Evolutionary conservation across 192 early-diverging fungal genomes (phyloP).

Genomic region (Cladochytrium replicatum): DNA sequence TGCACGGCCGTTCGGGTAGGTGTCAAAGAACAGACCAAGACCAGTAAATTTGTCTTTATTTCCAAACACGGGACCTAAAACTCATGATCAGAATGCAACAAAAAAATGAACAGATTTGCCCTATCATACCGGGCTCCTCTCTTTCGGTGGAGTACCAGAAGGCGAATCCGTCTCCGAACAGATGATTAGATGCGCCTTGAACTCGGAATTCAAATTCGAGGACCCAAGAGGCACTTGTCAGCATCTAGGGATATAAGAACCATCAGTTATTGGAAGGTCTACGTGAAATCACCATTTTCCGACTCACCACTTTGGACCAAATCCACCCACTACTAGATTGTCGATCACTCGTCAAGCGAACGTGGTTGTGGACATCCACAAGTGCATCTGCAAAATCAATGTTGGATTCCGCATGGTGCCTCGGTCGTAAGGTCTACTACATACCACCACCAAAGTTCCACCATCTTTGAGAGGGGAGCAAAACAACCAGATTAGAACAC

Average conservation of each 20-base stretch:
- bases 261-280: neutral
- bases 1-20: conserved; percentile 64
- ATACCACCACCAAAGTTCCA: conserved; percentile 87
- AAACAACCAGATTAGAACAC: too few relatives aligned
- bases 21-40: conserved; percentile 77
- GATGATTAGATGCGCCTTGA: conserved; percentile 48
- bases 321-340: conserved; percentile 66
- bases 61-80: conserved; percentile 69
- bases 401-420: too few relatives aligned
- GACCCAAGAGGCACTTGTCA: conserved; percentile 47
- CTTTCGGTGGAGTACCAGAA: conserved; percentile 68
- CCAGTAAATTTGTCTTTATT: conserved; percentile 66
- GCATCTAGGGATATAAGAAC: conserved; percentile 27
- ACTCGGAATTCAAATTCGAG: conserved; percentile 77
- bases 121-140: conserved; percentile 21
- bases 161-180: conserved; percentile 80
- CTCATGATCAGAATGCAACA: neutral
- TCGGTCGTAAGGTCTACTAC: too few relatives aligned
- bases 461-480: too few relatives aligned
- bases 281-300: neutral
- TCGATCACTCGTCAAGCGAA: conserved; percentile 76
- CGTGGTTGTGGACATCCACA: conserved; percentile 74
- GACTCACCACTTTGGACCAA: conserved; percentile 34
- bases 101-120: conserved; percentile 6
- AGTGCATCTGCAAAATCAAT: conserved; percentile 46